Conservation (phyloP, 768 basidiomycete genomes). For the Leucocoprinus sp. region DNA sequence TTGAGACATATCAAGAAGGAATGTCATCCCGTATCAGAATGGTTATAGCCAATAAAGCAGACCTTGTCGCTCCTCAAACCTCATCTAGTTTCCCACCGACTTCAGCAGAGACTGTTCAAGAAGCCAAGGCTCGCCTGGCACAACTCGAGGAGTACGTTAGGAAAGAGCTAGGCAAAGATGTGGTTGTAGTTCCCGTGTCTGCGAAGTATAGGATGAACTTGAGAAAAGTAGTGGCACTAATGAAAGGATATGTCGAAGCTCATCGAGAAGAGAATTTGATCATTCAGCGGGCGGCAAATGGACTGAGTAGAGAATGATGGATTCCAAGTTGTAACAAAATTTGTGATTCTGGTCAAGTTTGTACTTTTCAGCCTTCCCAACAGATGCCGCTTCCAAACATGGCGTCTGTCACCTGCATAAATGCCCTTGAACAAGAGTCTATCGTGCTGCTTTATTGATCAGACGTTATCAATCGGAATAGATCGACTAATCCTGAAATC, state of each 20-base stretch:
- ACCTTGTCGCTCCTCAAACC: constrained; percentile 48
- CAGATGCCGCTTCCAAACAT: no score
- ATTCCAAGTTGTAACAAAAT: not conserved
- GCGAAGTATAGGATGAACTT: constrained; percentile 86
- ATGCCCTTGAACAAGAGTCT: no score
- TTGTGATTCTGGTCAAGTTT: no score
- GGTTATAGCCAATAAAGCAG: constrained; percentile 94
- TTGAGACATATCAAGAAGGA: constrained; percentile 74
- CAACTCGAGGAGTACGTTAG: constrained; percentile 50
- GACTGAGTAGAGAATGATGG: constrained; percentile 4
- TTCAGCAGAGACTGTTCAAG: constrained; percentile 37
- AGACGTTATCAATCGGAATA: no score
- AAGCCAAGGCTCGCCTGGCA: constrained; percentile 48
- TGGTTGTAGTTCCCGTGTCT: constrained; percentile 76
- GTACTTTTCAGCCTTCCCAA: no score
- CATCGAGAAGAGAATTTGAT: constrained; percentile 17
- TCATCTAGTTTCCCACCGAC: constrained; percentile 20
- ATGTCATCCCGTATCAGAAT: constrained; percentile 71
- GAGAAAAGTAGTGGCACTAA: constrained; percentile 52
- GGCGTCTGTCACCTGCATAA: no score
- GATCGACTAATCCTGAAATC: no score
- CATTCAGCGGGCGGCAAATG: constrained; percentile 6
- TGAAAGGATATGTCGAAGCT: constrained; percentile 58
- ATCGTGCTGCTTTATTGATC: no score
- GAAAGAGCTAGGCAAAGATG: constrained; percentile 33